phyloP scores from a whole-genome alignment of 2,329 filamentous ascomycete genomes.

The Diaporthe ampelina region DNA sequence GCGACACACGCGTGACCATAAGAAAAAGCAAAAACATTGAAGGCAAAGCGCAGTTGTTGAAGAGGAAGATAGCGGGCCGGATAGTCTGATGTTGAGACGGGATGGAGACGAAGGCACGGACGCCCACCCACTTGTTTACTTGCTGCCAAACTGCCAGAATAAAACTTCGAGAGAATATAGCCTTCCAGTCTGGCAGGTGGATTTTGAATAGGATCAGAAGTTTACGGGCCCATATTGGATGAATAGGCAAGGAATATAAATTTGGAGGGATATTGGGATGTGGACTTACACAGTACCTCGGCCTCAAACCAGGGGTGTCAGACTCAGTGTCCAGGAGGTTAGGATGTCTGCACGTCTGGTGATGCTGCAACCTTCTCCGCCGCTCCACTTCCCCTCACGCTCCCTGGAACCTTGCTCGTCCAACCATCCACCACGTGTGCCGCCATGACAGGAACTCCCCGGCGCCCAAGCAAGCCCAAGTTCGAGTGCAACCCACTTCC shows the following conservation, averaged over 20 bases:
- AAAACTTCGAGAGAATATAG: too few species aligned
- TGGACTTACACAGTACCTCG: too few species aligned
- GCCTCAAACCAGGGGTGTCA: not conserved
- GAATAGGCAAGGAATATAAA: too few species aligned
- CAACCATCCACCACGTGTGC: conserved; percentile 37
- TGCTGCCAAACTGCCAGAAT: too few species aligned
- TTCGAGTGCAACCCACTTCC: conserved; percentile 28
- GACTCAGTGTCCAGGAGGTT: too few species aligned
- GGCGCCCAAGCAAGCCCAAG: not conserved
- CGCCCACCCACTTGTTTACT: too few species aligned
- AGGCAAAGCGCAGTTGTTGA: not conserved
- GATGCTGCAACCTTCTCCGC: conserved; percentile 14
- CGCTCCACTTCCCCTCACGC: conserved; percentile 11
- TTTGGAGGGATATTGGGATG: too few species aligned
- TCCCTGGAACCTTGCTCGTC: conserved; percentile 29
- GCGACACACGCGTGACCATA: not conserved
- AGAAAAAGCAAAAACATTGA: not conserved
- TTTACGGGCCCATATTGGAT: too few species aligned
- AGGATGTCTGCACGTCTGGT: not conserved
- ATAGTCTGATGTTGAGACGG: not conserved
- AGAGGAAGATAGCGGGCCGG: not conserved
- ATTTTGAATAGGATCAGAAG: too few species aligned
- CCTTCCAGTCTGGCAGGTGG: too few species aligned
- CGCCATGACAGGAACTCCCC: conserved; percentile 20
- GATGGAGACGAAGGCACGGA: not conserved